These are phyloP conservation scores for Cladophialophora psammophila DNA, from an alignment of 2,329 filamentous ascomycete genomes.

Conservation along the genomic window DNA sequence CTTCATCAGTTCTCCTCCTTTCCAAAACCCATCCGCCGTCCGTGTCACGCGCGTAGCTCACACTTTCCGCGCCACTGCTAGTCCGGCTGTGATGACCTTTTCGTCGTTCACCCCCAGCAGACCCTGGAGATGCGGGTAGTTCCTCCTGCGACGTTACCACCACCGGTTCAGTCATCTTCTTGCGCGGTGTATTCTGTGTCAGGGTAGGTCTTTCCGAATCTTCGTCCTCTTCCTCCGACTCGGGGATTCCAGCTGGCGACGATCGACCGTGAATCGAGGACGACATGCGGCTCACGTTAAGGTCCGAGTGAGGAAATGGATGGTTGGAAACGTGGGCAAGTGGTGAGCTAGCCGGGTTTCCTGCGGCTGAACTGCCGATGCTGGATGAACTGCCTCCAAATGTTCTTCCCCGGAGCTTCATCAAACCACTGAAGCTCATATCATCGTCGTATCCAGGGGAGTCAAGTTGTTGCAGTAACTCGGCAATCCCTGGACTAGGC, in stretches of 20 bases:
- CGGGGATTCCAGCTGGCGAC: slow-evolving; percentile 38
- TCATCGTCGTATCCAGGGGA: slow-evolving; percentile 64
- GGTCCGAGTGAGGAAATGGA: slow-evolving; percentile 39
- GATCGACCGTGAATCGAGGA: slow-evolving; percentile 31
- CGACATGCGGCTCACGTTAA: slow-evolving; percentile 22
- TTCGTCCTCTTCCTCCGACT: slow-evolving; percentile 43
- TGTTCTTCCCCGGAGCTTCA: slow-evolving; percentile 75
- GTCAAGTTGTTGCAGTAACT: slow-evolving; percentile 70
- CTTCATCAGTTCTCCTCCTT: slow-evolving; percentile 45
- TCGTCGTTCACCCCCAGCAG: slow-evolving; percentile 23
- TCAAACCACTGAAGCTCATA: slow-evolving; percentile 75
- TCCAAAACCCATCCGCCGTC: slow-evolving; percentile 49
- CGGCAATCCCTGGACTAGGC: slow-evolving; percentile 76
- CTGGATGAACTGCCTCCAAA: slow-evolving; percentile 85
- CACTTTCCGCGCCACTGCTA: slow-evolving; percentile 47
- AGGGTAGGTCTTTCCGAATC: slow-evolving; percentile 37
- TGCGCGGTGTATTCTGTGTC: slow-evolving; percentile 41
- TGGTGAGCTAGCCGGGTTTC: slow-evolving; percentile 47
- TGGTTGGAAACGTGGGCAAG: slow-evolving; percentile 43
- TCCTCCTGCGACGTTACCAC: slow-evolving; percentile 37
- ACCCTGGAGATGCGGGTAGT: slow-evolving; percentile 25
- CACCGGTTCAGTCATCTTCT: slow-evolving; percentile 30
- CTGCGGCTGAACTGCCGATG: slow-evolving; percentile 60
- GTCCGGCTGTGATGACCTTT: slow-evolving; percentile 44
- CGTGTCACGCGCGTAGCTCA: slow-evolving; percentile 46